Evolutionary conservation across 2,329 filamentous ascomycete species (phyloP).

Genomic region (Arthrobotrys megalospora): DNA sequence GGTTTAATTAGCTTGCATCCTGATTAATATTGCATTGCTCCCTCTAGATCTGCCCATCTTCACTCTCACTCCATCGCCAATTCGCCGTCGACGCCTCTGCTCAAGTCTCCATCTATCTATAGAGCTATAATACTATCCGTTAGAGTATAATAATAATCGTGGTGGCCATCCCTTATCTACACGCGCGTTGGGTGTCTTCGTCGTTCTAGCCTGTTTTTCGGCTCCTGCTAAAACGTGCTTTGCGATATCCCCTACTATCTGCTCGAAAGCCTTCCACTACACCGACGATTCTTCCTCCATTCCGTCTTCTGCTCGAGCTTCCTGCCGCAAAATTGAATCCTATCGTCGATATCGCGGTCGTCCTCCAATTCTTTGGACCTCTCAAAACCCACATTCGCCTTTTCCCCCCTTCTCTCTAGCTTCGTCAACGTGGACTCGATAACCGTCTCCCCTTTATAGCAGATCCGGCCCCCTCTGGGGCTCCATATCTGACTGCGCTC

Average conservation of each 20-base stretch:
- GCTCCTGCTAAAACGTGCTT: constrained; percentile 28
- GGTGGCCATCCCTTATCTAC: constrained; percentile 25
- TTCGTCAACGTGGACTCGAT: constrained; percentile 56
- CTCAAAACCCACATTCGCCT: neutral
- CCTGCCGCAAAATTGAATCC: neutral
- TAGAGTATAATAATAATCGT: neutral
- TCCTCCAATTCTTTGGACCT: neutral
- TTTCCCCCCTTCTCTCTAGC: constrained; percentile 24
- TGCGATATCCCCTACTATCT: constrained; percentile 30
- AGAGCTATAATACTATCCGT: neutral
- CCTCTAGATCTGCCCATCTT: neutral
- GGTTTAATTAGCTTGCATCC: constrained; percentile 12
- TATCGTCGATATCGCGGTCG: neutral
- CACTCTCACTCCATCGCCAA: neutral
- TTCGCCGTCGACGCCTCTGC: constrained; percentile 4
- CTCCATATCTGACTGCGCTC: constrained; percentile 41
- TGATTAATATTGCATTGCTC: constrained; percentile 18
- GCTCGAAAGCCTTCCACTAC: constrained; percentile 22
- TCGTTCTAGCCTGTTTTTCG: constrained; percentile 21
- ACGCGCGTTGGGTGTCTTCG: constrained; percentile 15
- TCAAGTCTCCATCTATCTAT: neutral
- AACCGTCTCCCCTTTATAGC: constrained; percentile 55
- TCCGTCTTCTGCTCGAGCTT: neutral
- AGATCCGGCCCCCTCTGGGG: constrained; percentile 58
- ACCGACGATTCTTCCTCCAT: constrained; percentile 12